Evolutionary conservation across 345 rosid genomes (phyloP).

Genomic region (Rhizophora apiculata): DNA sequence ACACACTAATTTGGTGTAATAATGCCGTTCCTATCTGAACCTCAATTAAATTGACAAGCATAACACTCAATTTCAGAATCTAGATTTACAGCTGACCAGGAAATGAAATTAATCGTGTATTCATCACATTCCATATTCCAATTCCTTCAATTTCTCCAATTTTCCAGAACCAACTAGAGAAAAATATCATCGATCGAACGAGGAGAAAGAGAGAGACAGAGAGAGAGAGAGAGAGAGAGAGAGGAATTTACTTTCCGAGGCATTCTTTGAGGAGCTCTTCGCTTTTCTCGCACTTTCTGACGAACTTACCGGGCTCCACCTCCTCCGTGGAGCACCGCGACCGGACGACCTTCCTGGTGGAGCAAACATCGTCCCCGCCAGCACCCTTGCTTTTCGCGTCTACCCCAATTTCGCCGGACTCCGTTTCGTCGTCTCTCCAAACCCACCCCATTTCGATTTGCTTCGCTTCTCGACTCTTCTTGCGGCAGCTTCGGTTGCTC

Average conservation of each 20-base stretch:
- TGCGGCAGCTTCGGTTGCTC: neutral
- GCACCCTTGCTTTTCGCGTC: neutral
- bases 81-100: no score
- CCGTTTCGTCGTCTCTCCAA: conserved; percentile 21
- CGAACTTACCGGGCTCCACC: conserved; percentile 81
- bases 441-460: conserved; percentile 27
- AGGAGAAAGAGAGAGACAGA: neutral
- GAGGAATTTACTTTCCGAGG: conserved; percentile 52
- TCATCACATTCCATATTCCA: neutral
- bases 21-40: no score
- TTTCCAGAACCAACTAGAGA: neutral
- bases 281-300: conserved; percentile 81
- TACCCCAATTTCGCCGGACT: neutral
- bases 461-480: no score
- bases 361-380: conserved; percentile 38
- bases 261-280: conserved; percentile 73
- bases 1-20: no score
- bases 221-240: neutral
- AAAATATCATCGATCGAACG: neutral
- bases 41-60: no score
- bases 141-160: no score
- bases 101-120: neutral
- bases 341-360: conserved; percentile 56
- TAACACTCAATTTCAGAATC: no score
- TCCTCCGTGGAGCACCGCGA: conserved; percentile 85